phyloP scores from a whole-genome alignment of 768 basidiomycete species.

The Auricularia sp. region DNA sequence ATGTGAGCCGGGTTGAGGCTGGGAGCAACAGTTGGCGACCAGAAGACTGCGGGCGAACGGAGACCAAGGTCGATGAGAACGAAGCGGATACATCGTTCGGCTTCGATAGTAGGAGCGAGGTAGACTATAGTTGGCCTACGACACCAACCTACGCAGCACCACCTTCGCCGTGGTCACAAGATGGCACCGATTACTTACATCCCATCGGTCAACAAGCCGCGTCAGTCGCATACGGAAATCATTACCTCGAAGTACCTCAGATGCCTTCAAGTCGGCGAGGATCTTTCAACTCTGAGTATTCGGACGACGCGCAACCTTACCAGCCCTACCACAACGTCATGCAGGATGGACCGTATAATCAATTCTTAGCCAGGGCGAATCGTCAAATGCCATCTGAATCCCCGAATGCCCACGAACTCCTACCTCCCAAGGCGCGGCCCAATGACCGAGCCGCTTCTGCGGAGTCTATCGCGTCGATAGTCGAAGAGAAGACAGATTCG shows the following conservation, averaged over 20 bases:
- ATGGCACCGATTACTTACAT: neutral
- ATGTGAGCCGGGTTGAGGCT: constrained; percentile 55
- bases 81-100: neutral
- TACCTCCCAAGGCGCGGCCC: constrained; percentile 50
- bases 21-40: constrained; percentile 66
- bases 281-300: constrained; percentile 33
- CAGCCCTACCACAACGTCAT: constrained; percentile 8
- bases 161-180: neutral
- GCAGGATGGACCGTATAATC: constrained; percentile 34
- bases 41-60: constrained; percentile 7
- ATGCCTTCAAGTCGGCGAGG: constrained; percentile 16
- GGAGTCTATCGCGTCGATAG: constrained; percentile 87
- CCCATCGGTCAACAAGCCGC: neutral
- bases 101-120: neutral
- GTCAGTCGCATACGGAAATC: neutral
- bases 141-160: neutral
- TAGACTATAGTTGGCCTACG: neutral
- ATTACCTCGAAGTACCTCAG: neutral
- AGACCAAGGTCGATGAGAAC: neutral
- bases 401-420: constrained; percentile 67
- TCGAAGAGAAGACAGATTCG: constrained; percentile 83
- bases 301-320: constrained; percentile 55
- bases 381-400: constrained; percentile 72
- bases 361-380: constrained; percentile 83
- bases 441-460: constrained; percentile 75